These are phyloP conservation scores for Candida boidinii DNA, from an alignment of 805 yeast species.

Conservation along the genomic window DNA sequence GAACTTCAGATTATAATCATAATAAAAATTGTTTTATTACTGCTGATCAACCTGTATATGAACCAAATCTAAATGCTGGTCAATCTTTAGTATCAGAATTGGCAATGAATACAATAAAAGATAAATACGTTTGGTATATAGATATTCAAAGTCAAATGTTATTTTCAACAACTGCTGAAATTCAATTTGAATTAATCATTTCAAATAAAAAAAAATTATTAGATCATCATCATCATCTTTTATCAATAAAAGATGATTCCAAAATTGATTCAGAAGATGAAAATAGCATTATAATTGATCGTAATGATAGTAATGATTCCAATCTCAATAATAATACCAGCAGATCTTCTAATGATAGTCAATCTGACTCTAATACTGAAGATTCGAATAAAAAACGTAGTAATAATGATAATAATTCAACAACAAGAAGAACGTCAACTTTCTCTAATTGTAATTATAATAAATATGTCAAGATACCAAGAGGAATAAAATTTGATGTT, in stretches of 20 bases:
- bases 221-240: conserved; percentile 18
- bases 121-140: conserved; percentile 62
- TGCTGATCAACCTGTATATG: conserved; percentile 70
- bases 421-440: too few relatives aligned
- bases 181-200: conserved; percentile 56
- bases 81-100: conserved; percentile 53
- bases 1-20: conserved; percentile 56
- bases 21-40: conserved; percentile 48
- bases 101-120: conserved; percentile 54
- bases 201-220: conserved; percentile 33
- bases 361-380: too few relatives aligned
- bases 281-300: too few relatives aligned
- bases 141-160: conserved; percentile 78
- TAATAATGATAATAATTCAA: too few relatives aligned
- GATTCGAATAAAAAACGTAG: too few relatives aligned
- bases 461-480: too few relatives aligned
- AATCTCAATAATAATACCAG: too few relatives aligned
- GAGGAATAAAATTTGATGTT: conserved; percentile 42
- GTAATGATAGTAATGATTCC: conserved; percentile 9
- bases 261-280: conserved; percentile 10
- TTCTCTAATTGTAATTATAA: too few relatives aligned
- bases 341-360: too few relatives aligned
- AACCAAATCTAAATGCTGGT: conserved; percentile 64
- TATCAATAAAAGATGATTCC: too few relatives aligned
- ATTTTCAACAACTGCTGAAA: conserved; percentile 59